Percentiles rank a stretch among this genome's conserved stretches.
phyloP scores from a whole-genome alignment of 2,329 filamentous ascomycete genomes.

The Aspergillus amoenus region DNA sequence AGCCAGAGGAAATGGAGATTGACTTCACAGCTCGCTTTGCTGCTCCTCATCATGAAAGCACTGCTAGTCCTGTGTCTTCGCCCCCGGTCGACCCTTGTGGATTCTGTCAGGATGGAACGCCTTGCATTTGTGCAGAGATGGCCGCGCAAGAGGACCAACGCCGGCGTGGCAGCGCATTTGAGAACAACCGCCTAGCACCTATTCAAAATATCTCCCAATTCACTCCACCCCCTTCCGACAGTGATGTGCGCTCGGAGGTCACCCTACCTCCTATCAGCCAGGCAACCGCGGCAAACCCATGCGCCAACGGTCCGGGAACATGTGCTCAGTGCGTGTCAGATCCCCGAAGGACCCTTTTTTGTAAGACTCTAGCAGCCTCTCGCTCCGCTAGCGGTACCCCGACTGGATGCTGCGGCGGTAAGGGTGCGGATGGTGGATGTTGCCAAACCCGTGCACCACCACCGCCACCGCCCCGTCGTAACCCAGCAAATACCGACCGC shows the following conservation, averaged over 20 bases:
- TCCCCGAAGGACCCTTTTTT: slow-evolving; percentile 79
- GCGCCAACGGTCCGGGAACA: slow-evolving; percentile 71
- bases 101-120: slow-evolving; percentile 79
- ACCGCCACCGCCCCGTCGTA: slow-evolving; percentile 22
- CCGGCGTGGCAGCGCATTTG: slow-evolving; percentile 46
- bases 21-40: slow-evolving; percentile 71
- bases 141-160: slow-evolving; percentile 43
- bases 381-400: slow-evolving; percentile 37
- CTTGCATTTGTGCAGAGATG: slow-evolving; percentile 76
- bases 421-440: slow-evolving; percentile 60
- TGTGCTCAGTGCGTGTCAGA: slow-evolving; percentile 77
- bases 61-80: slow-evolving; percentile 31
- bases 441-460: slow-evolving; percentile 49
- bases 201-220: slow-evolving; percentile 49
- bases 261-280: slow-evolving; percentile 40
- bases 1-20: slow-evolving; percentile 60
- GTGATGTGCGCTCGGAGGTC: slow-evolving; percentile 58
- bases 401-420: slow-evolving; percentile 62
- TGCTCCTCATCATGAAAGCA: slow-evolving; percentile 36
- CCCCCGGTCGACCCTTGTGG: slow-evolving; percentile 68
- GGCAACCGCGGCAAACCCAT: slow-evolving; percentile 40
- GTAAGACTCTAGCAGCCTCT: slow-evolving; percentile 72
- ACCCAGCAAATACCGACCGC: slow-evolving; percentile 16
- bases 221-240: slow-evolving; percentile 54
- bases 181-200: slow-evolving; percentile 43